These are phyloP conservation scores for Tremella fuciformis DNA, from an alignment of 768 basidiomycete genomes.

Conservation along the genomic window DNA sequence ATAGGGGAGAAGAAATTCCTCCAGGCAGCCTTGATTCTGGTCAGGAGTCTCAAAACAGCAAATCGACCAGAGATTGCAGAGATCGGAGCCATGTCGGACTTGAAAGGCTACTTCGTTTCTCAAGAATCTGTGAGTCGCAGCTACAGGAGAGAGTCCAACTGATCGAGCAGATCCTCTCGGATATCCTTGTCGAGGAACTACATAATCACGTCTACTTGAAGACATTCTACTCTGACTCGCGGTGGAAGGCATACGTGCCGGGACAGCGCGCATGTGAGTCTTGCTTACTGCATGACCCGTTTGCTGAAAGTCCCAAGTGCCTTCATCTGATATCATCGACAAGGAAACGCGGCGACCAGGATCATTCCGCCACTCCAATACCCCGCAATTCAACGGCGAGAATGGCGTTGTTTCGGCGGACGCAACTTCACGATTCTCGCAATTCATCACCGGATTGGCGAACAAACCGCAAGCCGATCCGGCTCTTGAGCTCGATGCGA, in stretches of 20 bases:
- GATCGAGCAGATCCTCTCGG: slow-evolving; percentile 68
- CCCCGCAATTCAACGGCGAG: slow-evolving; percentile 18
- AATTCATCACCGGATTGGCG: slow-evolving; percentile 49
- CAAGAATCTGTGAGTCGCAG: slow-evolving; percentile 74
- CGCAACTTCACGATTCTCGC: slow-evolving; percentile 47
- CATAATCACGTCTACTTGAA: slow-evolving; percentile 97
- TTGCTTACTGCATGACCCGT: not conserved
- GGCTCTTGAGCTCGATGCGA: slow-evolving; percentile 46
- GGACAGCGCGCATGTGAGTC: slow-evolving; percentile 59
- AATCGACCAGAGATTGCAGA: slow-evolving; percentile 90
- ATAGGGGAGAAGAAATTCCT: slow-evolving; percentile 92
- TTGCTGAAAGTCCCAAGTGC: slow-evolving; percentile 22
- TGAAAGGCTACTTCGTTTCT: slow-evolving; percentile 73
- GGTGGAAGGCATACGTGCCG: slow-evolving; percentile 80
- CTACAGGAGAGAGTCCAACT: not conserved
- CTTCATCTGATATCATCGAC: slow-evolving; percentile 33
- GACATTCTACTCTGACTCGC: slow-evolving; percentile 89
- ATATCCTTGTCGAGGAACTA: slow-evolving; percentile 90
- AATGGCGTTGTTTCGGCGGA: slow-evolving; percentile 12
- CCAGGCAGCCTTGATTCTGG: slow-evolving; percentile 79
- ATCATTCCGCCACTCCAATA: not conserved
- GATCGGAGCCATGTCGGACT: slow-evolving; percentile 87
- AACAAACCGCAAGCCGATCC: slow-evolving; percentile 51
- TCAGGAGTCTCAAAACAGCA: slow-evolving; percentile 82
- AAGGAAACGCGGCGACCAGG: slow-evolving; percentile 23